Base-by-base conservation (phyloP, 768 basidiomycete species). In the Saitozyma sp. region DNA sequence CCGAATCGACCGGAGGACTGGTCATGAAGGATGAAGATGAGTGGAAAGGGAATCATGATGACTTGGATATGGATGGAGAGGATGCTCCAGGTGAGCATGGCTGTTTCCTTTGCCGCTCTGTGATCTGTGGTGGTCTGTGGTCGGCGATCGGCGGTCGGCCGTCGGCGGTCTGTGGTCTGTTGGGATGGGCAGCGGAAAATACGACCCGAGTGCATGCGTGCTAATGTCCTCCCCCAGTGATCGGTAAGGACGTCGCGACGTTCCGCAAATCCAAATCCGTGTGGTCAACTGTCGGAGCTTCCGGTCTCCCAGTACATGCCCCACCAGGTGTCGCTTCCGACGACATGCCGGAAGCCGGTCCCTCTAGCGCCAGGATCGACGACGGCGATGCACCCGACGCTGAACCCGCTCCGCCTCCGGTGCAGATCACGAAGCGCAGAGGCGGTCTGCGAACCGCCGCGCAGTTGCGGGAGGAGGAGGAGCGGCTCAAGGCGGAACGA, bases 391-490 rank as follows among this genome's bases (percentile, higher is more conserved):
- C 68, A n/a, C 66, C 68, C 4, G 79, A 45, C 76, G 78, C 50
- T 17, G 58, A 54, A 11, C 20, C 51, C 6, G 46, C 50, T 40
- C 43, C 59, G 29, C 56, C 72, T 6, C 51, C 63, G 8, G 49
- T 46, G 39, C 67, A 67, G 39, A n/a, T 68, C 17, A 78, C 70
- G 42, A 79, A 79, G 57, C 58, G 73, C 11, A 64, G 80, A 51
- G 93, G 92, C 17, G 94, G 94, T 9, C 81, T 98, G 9, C 84
- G 94, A 58, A 87, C 87, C 9, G 84, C 89, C 0, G 85, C 86
- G 10, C 86, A 93, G 71, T 81, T 95, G 17, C 67, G 68, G 11
- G 75, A 87, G 84, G 83, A 81, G 29, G 66, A 64, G 50, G 74
- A 88, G 85, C 77, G 83, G 82, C 55, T 78, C 85, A 64, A 83